Evolutionary conservation across 495 filamentous ascomycete species (phyloP), one percentile per base, ranked within the genome.

Genomic region (Talaromyces thailandensis): DNA sequence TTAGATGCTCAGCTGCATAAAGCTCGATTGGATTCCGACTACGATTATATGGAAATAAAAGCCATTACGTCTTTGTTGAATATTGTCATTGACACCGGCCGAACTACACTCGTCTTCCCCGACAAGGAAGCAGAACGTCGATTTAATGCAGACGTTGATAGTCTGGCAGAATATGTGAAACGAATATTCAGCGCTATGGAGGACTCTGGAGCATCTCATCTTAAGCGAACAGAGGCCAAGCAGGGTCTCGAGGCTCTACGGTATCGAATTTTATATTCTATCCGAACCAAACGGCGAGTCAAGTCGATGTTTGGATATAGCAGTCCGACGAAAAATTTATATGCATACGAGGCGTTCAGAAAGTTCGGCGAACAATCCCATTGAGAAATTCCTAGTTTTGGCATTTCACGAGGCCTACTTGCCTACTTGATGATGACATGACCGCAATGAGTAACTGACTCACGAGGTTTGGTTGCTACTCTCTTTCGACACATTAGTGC

Each of bases 171-270:
- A 16, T 74, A 75, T 24, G 75, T 98, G 59, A 89, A 86, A 64
- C 71, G 73, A 23, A 82, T 94, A 51, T 88, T 86, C 69, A 82
- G 81, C 16, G 77, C 77, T 7, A 96, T 98, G 62, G 77, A 85
- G 62, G 90, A 93, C 68, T 81, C 84, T 0, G 89, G 90, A 26
- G 87, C 88, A 25, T 82, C 86, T 6, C 83, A 87, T 69, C 81
- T 92, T 60, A 84, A 84, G 18, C 81, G 89, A 21, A 86, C 89
- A 52, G 81, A 92, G 59, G 86, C 88, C 0, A 93, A 94, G 69
- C 81, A 84, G 51, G 80, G 79, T 24, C 75, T 96, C 6, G 88
- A 94, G 67, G 75, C 84, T 3, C 69, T 96, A 9, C 79, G 88
- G 60, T 85, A 90, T 56, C 81, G 91, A 56, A 78, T 96, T 52